Percentiles rank a stretch among this genome's conserved stretches.
Evolutionary conservation across 148 eudicot species (phyloP).

Genomic region (Fagopyrum homotropicum): DNA sequence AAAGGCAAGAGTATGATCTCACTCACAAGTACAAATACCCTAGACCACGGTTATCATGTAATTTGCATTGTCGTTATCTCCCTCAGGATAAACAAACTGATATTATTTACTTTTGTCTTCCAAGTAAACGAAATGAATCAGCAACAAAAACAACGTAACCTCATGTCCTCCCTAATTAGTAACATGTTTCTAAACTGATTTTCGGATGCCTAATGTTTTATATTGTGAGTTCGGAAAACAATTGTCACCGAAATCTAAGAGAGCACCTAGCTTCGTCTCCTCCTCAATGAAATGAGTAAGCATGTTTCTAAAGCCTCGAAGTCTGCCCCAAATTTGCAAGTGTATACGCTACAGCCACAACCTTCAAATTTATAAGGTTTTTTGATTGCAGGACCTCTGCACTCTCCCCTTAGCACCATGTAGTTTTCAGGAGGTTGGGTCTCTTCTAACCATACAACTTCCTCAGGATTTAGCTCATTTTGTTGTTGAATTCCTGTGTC

Average conservation of each 20-base stretch:
- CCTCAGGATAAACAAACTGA: too few species aligned
- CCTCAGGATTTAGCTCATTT: constrained; percentile 24
- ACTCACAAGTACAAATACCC: too few species aligned
- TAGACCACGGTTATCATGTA: too few species aligned
- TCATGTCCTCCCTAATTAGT: too few species aligned
- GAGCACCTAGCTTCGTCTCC: not conserved
- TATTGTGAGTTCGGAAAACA: constrained; percentile 1
- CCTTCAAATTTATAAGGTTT: constrained; percentile 22
- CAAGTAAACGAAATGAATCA: too few species aligned
- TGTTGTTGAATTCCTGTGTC: constrained; percentile 24
- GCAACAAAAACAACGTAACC: too few species aligned
- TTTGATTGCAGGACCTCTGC: constrained; percentile 37
- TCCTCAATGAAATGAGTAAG: not conserved
- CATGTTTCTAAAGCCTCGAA: not conserved
- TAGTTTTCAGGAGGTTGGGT: constrained; percentile 41
- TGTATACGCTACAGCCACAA: constrained; percentile 16
- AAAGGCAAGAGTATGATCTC: too few species aligned
- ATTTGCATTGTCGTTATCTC: too few species aligned
- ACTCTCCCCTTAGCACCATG: constrained; percentile 33
- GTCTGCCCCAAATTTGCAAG: not conserved
- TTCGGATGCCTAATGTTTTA: not conserved
- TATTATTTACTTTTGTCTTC: too few species aligned
- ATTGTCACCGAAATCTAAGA: constrained; percentile 1
- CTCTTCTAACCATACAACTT: constrained; percentile 43
- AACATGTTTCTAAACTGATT: too few species aligned